Percentiles rank a stretch among this genome's conserved stretches.
phyloP scores from a whole-genome alignment of 2,329 filamentous ascomycete species.

The Aspergillus neotritici region DNA sequence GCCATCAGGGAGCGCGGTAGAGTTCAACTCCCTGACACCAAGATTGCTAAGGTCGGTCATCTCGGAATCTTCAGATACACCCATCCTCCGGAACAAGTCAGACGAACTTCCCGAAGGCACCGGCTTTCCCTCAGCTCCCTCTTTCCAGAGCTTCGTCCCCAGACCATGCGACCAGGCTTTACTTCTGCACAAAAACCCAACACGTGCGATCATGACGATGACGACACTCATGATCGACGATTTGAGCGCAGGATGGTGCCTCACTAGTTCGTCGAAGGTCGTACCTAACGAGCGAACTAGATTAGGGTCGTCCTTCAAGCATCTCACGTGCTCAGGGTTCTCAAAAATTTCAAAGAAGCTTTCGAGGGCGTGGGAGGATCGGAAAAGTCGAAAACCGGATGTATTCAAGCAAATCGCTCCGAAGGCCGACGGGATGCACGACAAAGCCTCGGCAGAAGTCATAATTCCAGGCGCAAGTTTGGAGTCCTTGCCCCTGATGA shows the following conservation, averaged over 20 bases:
- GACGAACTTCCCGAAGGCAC: slow-evolving; percentile 53
- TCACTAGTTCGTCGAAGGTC: slow-evolving; percentile 87
- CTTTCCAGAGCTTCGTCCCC: slow-evolving; percentile 71
- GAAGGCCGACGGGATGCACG: slow-evolving; percentile 77
- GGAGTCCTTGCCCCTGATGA: slow-evolving; percentile 26
- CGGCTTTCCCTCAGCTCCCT: slow-evolving; percentile 53
- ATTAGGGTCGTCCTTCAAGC: slow-evolving; percentile 68
- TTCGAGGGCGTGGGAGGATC: slow-evolving; percentile 72
- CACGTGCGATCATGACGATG: slow-evolving; percentile 78
- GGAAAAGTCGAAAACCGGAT: slow-evolving; percentile 78
- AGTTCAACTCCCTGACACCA: slow-evolving; percentile 25
- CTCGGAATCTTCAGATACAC: slow-evolving; percentile 22
- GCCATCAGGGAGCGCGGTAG: slow-evolving; percentile 32
- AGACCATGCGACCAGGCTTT: slow-evolving; percentile 65
- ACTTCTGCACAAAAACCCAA: slow-evolving; percentile 65
- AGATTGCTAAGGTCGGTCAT: slow-evolving; percentile 19
- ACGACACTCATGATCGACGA: slow-evolving; percentile 76
- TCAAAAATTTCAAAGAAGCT: slow-evolving; percentile 96
- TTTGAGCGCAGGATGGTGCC: slow-evolving; percentile 83
- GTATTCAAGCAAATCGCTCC: slow-evolving; percentile 92
- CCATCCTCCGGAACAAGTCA: slow-evolving; percentile 32
- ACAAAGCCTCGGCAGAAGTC: slow-evolving; percentile 82
- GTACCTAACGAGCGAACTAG: slow-evolving; percentile 70
- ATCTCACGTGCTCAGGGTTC: slow-evolving; percentile 79
- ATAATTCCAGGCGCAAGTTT: slow-evolving; percentile 65